phyloP scores from a whole-genome alignment of 1,284 basidiomycete species.

The Melampsora larici-populina region DNA sequence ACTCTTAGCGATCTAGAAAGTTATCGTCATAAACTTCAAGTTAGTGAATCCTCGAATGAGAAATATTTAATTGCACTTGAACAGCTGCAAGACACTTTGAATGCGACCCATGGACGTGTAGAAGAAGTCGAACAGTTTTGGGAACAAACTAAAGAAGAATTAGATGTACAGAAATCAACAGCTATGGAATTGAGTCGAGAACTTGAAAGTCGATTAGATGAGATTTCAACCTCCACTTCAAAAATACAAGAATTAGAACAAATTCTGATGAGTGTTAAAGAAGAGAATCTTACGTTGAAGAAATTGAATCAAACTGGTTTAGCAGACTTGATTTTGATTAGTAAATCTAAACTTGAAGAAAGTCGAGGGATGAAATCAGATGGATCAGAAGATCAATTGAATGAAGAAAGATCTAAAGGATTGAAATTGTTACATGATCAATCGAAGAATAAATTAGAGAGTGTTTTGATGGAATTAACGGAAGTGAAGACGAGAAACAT shows the following conservation, averaged over 20 bases:
- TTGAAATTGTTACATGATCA: constrained; percentile 63
- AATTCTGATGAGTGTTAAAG: neutral
- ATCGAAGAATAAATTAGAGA: constrained; percentile 45
- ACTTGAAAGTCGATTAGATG: constrained; percentile 67
- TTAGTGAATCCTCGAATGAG: constrained; percentile 66
- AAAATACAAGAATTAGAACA: constrained; percentile 56
- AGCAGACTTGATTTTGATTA: neutral
- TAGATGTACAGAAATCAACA: constrained; percentile 67
- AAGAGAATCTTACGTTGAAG: constrained; percentile 22
- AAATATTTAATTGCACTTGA: constrained; percentile 81
- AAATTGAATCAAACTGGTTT: constrained; percentile 14
- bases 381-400: neutral
- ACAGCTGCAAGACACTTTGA: constrained; percentile 74
- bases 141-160: constrained; percentile 65
- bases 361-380: neutral
- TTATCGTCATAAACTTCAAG: constrained; percentile 68
- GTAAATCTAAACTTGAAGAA: neutral
- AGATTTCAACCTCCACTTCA: constrained; percentile 67
- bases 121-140: constrained; percentile 76
- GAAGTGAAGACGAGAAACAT: constrained; percentile 66
- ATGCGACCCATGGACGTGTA: constrained; percentile 70
- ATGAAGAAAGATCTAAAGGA: constrained; percentile 57
- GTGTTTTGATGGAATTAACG: constrained; percentile 60
- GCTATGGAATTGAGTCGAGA: constrained; percentile 73
- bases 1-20: constrained; percentile 73